Evolutionary conservation across 2,329 filamentous ascomycete genomes (phyloP), one percentile per base, ranked within the genome.

Genomic region (Ceratocystiopsis brevicomis): DNA sequence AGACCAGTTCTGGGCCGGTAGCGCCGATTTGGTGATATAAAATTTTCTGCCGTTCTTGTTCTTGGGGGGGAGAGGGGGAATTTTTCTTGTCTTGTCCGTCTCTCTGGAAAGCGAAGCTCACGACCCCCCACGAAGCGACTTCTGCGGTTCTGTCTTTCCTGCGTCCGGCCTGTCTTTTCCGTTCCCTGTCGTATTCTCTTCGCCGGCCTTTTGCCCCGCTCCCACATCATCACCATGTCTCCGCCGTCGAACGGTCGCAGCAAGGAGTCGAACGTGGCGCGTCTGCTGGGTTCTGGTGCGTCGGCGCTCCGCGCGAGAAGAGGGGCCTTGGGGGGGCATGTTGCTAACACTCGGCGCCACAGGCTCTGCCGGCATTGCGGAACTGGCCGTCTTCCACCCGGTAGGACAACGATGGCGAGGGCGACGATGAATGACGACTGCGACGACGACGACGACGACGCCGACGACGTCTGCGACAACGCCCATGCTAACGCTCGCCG

Each of bases 361-460:
- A 95, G 87, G 87, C 57, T 84, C 78, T 57, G 86, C 87, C 57
- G 87, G 87, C 68, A 88, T 95, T 61, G 80, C 87, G 55, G 88
- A 95, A 65, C 69, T 95, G 56, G 76, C 85, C 56, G 76, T 95
- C 61, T 95, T 95, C 70, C 85, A 93, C 60, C 85, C 85, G 50
- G 85, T 85, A 71, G 53, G 69, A 59, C 47, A 48, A 21, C 40
- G 46, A 48, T 51, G n/a, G n/a, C n/a, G n/a, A n/a, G n/a, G n/a
- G n/a, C n/a, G n/a, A n/a, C n/a, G n/a, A n/a, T n/a, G n/a, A n/a
- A n/a, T n/a, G n/a, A n/a, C n/a, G n/a, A n/a, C n/a, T n/a, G n/a
- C 49, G n/a, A 15, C 18, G 15, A 18, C 15, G 11, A 9, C 30
- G 19, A n/a, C 19, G n/a, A 11, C 9, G 33, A 6, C 17, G 32